Evolutionary conservation across 768 basidiomycete species (phyloP).

Genomic region (Jaapia argillacea): DNA sequence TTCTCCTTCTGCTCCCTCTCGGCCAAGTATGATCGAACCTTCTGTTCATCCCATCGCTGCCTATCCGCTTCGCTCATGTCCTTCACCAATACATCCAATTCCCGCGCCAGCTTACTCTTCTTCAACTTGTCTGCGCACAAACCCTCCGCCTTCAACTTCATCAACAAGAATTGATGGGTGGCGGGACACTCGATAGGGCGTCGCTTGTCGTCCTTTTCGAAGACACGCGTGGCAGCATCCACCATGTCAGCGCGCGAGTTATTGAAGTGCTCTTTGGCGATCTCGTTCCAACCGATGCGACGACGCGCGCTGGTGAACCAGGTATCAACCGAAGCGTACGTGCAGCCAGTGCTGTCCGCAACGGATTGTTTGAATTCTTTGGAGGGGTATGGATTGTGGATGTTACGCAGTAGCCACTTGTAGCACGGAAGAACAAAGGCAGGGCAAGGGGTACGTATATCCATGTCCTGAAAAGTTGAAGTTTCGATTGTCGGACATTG

Average conservation of each 20-base stretch:
- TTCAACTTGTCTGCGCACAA: constrained; percentile 19
- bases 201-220: constrained; percentile 10
- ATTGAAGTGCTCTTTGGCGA: constrained; percentile 10
- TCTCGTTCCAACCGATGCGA: constrained; percentile 10
- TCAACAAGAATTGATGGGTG: constrained; percentile 15
- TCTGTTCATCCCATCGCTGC: constrained; percentile 3
- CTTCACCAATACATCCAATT: constrained; percentile 20
- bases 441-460: not conserved
- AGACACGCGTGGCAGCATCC: constrained; percentile 17
- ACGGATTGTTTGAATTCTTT: constrained; percentile 6
- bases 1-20: constrained; percentile 2
- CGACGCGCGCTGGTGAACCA: constrained; percentile 14
- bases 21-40: constrained; percentile 7
- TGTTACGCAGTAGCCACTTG: constrained; percentile 32
- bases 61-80: constrained; percentile 13
- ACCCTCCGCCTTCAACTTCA: constrained; percentile 18
- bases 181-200: constrained; percentile 7
- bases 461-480: not conserved
- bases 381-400: constrained; percentile 44
- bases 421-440: constrained; percentile 9
- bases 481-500: not conserved
- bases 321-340: constrained; percentile 2
- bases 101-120: constrained; percentile 19
- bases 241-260: constrained; percentile 14
- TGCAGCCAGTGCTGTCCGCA: constrained; percentile 1